phyloP scores from a whole-genome alignment of 2,329 filamentous ascomycete species.

The Colletotrichum tropicale region DNA sequence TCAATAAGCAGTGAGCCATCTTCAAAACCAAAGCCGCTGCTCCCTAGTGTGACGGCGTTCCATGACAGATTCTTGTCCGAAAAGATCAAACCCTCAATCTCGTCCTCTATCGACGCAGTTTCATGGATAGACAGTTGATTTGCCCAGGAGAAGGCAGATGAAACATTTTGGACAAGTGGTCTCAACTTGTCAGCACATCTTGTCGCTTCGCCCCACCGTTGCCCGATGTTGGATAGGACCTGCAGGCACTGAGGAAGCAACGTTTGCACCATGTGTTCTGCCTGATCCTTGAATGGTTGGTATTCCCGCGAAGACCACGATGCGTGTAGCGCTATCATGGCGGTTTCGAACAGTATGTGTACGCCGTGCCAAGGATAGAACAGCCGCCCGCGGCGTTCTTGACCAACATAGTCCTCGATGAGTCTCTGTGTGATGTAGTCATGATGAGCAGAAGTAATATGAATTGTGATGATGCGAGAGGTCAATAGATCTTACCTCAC shows the following conservation, averaged over 20 bases:
- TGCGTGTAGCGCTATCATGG: background rate
- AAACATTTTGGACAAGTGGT: background rate
- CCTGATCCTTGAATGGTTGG: fast-evolving
- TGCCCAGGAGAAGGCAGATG: background rate
- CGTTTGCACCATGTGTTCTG: background rate
- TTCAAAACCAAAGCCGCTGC: background rate
- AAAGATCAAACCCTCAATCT: background rate
- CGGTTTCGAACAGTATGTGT: background rate
- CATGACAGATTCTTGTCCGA: background rate
- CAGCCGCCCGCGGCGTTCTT: background rate
- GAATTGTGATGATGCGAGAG: too few relatives aligned
- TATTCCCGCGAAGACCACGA: background rate
- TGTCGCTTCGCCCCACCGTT: background rate
- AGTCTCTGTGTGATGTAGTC: fast-evolving
- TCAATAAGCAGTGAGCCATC: background rate
- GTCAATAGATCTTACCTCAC: background rate
- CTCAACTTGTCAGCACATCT: background rate
- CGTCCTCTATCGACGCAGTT: background rate
- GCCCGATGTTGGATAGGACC: background rate
- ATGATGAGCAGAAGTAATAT: too few relatives aligned
- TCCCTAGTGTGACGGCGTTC: background rate
- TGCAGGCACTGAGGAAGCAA: background rate
- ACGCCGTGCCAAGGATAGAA: background rate
- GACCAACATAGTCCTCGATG: background rate
- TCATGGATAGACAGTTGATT: background rate